Conservation (phyloP, 768 basidiomycete genomes). For the Podaxis rugospora region DNA sequence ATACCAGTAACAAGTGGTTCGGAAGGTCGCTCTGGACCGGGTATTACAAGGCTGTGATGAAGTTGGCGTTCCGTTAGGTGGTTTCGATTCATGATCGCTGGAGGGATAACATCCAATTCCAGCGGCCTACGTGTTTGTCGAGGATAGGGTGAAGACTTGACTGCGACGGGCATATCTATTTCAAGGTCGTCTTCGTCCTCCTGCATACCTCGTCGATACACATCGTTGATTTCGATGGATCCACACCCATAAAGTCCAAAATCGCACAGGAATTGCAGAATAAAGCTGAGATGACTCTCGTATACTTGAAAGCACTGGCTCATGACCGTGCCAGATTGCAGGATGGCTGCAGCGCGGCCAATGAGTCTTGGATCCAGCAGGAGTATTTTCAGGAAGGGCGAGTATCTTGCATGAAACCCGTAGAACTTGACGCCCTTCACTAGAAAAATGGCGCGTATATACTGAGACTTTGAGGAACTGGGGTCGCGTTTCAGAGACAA, state of each 20-base stretch:
- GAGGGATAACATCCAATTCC: slow-evolving; percentile 79
- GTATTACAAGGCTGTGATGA: slow-evolving; percentile 66
- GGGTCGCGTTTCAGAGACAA: slow-evolving; percentile 76
- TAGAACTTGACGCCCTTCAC: slow-evolving; percentile 97
- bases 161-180: slow-evolving; percentile 16
- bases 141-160: slow-evolving; percentile 53
- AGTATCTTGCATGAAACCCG: slow-evolving; percentile 82
- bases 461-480: slow-evolving; percentile 49
- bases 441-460: slow-evolving; percentile 71
- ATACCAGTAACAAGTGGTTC: slow-evolving; percentile 86
- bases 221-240: slow-evolving; percentile 71
- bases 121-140: slow-evolving; percentile 65
- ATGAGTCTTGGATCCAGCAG: slow-evolving; percentile 67
- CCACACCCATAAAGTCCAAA: slow-evolving; percentile 94
- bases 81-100: slow-evolving; percentile 84
- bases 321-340: slow-evolving; percentile 83
- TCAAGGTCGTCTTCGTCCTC: slow-evolving; percentile 28
- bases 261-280: slow-evolving; percentile 92
- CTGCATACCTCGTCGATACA: slow-evolving; percentile 50
- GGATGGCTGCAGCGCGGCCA: slow-evolving; percentile 66
- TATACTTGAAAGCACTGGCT: slow-evolving; percentile 72
- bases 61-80: slow-evolving; percentile 56
- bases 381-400: slow-evolving; percentile 86
- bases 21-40: slow-evolving; percentile 41
- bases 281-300: slow-evolving; percentile 87